Evolutionary conservation across 2,329 filamentous ascomycete species (phyloP), one percentile per base, ranked within the genome.

Genomic region (Xylariaceae sp.): DNA sequence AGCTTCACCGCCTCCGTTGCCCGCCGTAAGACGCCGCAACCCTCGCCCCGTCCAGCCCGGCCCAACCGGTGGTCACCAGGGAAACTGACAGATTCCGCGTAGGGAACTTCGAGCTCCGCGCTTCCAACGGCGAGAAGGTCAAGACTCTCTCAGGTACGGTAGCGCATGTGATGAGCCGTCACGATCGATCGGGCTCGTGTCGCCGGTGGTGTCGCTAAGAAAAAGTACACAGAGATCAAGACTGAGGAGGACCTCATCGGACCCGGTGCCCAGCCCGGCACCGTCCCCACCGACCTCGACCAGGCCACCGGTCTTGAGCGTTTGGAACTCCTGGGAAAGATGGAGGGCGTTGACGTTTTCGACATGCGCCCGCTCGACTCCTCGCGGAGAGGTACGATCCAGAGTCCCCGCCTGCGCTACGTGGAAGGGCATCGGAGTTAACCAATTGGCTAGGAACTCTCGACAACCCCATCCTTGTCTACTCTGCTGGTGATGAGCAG

Each of bases 251-350:
- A 99, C 77, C 89, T 99, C 61, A 69, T 95, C 67, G 84, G 88
- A 65, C 89, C 91, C 39, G 94, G 94, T 81, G 92, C 89, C 70
- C 77, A 84, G 70, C 79, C 86, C 66, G 93, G 94, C 74, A 89
- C 88, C 75, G 82, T 99, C 68, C 91, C 94, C 68, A 95, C 90
- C 79, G 94, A 99, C 78, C 78, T 96, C 74, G 92, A 97, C 77
- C 94, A 99, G 78, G 80, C 94, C 62, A 97, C 94, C 70, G 94
- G 94, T 89, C 84, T 97, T 62, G 94, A 99, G 83, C 92, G 94
- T 85, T 85, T 99, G 70, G 94, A 99, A 80, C 94, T 99, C 73
- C 83, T 99, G 75, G 94, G 94, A 79, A 99, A 99, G 87, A 96
- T 97, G 89, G 91, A 97, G 83, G 92, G 94, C 68, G 82, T 97